These are phyloP conservation scores for Vigna unguiculata DNA, from an alignment of 306 rosid species.

Conservation along the genomic window DNA sequence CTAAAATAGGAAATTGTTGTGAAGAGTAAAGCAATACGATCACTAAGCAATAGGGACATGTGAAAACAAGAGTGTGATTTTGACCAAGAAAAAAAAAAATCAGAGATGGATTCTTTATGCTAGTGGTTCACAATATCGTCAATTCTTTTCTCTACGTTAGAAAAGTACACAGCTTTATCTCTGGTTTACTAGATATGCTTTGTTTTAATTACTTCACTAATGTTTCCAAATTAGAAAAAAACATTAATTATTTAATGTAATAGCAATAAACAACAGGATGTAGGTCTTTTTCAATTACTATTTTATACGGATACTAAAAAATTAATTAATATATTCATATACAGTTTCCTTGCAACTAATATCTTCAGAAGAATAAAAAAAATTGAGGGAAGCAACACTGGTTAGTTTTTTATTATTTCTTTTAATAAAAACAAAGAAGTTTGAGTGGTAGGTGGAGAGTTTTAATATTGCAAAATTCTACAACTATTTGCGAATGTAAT, in stretches of 20 bases:
- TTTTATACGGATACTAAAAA: neutral
- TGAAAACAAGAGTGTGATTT: neutral
- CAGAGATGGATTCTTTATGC: neutral
- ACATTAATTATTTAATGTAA: neutral
- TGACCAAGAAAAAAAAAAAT: neutral
- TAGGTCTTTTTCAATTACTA: neutral
- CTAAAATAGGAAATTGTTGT: neutral
- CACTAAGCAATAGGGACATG: neutral
- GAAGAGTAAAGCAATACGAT: neutral
- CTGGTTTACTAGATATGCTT: constrained; percentile 1
- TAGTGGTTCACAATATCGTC: neutral
- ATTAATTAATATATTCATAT: neutral
- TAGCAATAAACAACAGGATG: neutral
- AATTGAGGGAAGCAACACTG: neutral
- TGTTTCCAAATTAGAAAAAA: neutral
- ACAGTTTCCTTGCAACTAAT: neutral
- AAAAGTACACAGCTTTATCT: neutral
- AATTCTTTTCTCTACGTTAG: neutral
- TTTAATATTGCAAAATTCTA: neutral
- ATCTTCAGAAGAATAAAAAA: neutral
- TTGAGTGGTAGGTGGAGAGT: neutral
- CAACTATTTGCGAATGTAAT: neutral
- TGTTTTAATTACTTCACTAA: neutral
- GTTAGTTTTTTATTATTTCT: neutral
- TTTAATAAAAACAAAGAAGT: neutral